These are phyloP conservation scores for Neurospora sp. DNA, from an alignment of 2,329 filamentous ascomycete genomes.

Conservation along the genomic window DNA sequence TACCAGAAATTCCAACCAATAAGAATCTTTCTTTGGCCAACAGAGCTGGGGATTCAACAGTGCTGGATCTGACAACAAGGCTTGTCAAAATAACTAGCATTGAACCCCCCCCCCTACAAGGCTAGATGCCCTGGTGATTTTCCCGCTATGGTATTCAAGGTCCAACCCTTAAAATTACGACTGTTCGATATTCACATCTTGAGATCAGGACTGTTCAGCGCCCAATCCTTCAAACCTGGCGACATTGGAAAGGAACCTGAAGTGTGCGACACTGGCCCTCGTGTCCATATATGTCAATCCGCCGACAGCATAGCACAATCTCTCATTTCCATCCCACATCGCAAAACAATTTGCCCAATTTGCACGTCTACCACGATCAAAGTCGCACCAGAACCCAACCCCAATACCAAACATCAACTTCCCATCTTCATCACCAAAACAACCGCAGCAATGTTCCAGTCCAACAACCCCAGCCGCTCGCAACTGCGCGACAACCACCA, in stretches of 20 bases:
- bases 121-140: too few relatives aligned
- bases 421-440: neutral
- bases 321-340: neutral
- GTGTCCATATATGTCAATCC: neutral
- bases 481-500: too few relatives aligned
- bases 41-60: too few relatives aligned
- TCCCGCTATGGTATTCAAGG: neutral
- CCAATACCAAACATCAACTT: neutral
- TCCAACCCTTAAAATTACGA: neutral
- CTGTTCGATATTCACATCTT: neutral
- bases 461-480: neutral
- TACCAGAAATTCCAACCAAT: too few relatives aligned
- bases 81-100: too few relatives aligned
- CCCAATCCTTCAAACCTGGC: neutral
- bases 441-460: neutral
- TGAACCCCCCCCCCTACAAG: too few relatives aligned
- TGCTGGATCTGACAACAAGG: too few relatives aligned
- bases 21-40: too few relatives aligned
- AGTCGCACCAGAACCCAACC: neutral
- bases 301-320: neutral
- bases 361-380: neutral
- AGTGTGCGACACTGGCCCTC: neutral
- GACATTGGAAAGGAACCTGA: neutral
- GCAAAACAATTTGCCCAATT: neutral
- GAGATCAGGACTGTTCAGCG: neutral